A percentile compares a stretch with the other conserved stretches of the same genome.
Evolutionary conservation across 1,284 basidiomycete genomes (phyloP).

Genomic region (Bothia castanella): DNA sequence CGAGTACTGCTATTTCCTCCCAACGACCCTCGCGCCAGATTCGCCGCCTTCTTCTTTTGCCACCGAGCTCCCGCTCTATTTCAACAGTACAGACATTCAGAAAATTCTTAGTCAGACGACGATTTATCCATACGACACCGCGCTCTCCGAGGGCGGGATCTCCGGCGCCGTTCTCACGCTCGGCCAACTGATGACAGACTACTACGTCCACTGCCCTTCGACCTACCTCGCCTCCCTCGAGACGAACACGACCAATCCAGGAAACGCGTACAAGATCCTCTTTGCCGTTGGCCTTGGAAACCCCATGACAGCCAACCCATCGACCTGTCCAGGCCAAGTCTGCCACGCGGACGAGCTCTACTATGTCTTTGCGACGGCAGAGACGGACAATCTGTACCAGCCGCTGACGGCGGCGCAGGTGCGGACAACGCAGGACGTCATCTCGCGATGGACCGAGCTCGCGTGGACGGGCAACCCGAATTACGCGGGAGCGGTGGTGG

Average conservation of each 20-base stretch:
- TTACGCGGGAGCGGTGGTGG: conserved; percentile 8
- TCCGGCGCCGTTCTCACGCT: conserved; percentile 2
- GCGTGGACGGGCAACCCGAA: conserved; percentile 13
- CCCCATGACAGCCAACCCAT: conserved; percentile 10
- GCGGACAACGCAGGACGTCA: conserved; percentile 2
- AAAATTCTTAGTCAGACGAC: conserved; percentile 3
- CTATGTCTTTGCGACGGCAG: conserved; percentile 13
- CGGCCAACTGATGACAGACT: conserved; percentile 3
- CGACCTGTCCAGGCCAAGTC: conserved; percentile 11
- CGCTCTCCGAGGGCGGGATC: background rate
- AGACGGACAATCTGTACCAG: conserved; percentile 13
- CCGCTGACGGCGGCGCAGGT: conserved; percentile 10
- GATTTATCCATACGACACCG: conserved; percentile 11
- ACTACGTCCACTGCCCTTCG: conserved; percentile 7
- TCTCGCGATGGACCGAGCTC: conserved; percentile 12
- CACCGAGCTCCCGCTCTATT: background rate
- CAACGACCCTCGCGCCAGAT: conserved; percentile 6
- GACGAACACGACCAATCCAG: conserved; percentile 15
- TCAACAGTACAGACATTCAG: conserved; percentile 1
- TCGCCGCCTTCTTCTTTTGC: conserved; percentile 8
- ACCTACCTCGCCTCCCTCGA: conserved; percentile 13
- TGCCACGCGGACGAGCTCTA: conserved; percentile 14
- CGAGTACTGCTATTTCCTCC: conserved; percentile 16
- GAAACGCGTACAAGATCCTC: conserved; percentile 13
- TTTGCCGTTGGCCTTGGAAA: conserved; percentile 8